Conservation (phyloP, 768 basidiomycete genomes). For the Hemileccinum rubropunctum region DNA sequence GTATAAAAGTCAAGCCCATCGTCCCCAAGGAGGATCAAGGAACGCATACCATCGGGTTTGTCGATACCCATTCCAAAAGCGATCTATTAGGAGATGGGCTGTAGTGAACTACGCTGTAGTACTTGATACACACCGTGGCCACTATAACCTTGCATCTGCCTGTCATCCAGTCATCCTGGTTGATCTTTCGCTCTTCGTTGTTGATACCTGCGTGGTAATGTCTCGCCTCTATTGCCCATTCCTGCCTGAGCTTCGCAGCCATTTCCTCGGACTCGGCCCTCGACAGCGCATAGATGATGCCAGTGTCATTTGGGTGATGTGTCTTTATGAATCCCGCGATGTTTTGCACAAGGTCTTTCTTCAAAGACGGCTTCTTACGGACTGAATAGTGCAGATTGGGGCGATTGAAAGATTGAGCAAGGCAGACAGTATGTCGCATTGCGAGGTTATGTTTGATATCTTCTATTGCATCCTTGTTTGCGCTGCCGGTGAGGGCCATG, state of each 20-base stretch:
- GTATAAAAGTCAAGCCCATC: conserved; percentile 4
- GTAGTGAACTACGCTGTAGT: not conserved
- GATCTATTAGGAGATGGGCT: conserved; percentile 46
- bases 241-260: conserved; percentile 62
- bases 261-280: conserved; percentile 77
- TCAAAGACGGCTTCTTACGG: conserved; percentile 44
- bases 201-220: conserved; percentile 87
- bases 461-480: conserved; percentile 69
- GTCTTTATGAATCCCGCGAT: conserved; percentile 68
- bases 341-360: conserved; percentile 47
- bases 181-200: conserved; percentile 55
- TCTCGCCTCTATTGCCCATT: conserved; percentile 55
- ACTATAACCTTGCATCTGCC: conserved; percentile 80
- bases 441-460: conserved; percentile 77
- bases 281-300: conserved; percentile 83
- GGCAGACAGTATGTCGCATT: conserved; percentile 52
- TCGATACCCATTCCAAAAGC: conserved; percentile 99
- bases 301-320: conserved; percentile 56
- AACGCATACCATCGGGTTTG: conserved; percentile 64
- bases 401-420: conserved; percentile 89
- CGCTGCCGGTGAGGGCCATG: conserved; percentile 96
- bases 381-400: conserved; percentile 83
- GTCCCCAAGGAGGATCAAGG: not conserved
- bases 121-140: conserved; percentile 65
- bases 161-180: conserved; percentile 72